Conservation (phyloP, 495 filamentous ascomycete species). For the Copromyces sp. region DNA sequence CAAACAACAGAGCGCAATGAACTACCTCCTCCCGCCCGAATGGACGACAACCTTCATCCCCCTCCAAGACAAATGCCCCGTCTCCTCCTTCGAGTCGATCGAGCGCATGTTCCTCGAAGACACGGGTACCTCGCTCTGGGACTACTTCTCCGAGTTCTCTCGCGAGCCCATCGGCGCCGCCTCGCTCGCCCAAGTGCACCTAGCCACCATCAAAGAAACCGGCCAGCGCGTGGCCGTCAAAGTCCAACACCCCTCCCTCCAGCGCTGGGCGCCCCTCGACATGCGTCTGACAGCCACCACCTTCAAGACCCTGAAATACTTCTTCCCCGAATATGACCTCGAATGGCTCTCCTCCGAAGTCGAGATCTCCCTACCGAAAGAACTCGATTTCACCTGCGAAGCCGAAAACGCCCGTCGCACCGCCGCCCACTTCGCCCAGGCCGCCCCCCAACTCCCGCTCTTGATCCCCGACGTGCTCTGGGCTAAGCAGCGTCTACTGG, state of each 20-base stretch:
- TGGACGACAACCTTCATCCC: constrained; percentile 97
- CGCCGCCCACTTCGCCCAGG: constrained; percentile 60
- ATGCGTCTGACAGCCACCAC: constrained; percentile 78
- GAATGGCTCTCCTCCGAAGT: constrained; percentile 93
- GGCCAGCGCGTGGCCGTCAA: constrained; percentile 95
- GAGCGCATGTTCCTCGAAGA: constrained; percentile 75
- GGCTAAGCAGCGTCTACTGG: constrained; percentile 79
- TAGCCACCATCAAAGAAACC: constrained; percentile 73
- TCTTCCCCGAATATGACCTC: constrained; percentile 95
- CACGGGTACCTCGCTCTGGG: constrained; percentile 66
- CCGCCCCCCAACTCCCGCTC: constrained; percentile 58
- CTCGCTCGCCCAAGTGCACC: constrained; percentile 88
- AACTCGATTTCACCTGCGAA: constrained; percentile 83
- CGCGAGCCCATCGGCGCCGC: constrained; percentile 77
- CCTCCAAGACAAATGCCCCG: constrained; percentile 89
- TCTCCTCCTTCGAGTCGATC: constrained; percentile 85
- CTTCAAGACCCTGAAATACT: constrained; percentile 78
- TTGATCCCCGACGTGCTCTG: constrained; percentile 87
- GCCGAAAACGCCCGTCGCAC: constrained; percentile 74
- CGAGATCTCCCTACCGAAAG: constrained; percentile 79
- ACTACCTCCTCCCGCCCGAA: constrained; percentile 84
- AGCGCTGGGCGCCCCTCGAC: constrained; percentile 88
- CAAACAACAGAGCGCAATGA: constrained; percentile 64
- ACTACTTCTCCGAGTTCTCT: constrained; percentile 79
- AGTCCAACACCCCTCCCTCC: constrained; percentile 84